These are phyloP conservation scores for Metschnikowia drakensbergensis DNA, from an alignment of 805 yeast genomes.

Conservation along the genomic window DNA sequence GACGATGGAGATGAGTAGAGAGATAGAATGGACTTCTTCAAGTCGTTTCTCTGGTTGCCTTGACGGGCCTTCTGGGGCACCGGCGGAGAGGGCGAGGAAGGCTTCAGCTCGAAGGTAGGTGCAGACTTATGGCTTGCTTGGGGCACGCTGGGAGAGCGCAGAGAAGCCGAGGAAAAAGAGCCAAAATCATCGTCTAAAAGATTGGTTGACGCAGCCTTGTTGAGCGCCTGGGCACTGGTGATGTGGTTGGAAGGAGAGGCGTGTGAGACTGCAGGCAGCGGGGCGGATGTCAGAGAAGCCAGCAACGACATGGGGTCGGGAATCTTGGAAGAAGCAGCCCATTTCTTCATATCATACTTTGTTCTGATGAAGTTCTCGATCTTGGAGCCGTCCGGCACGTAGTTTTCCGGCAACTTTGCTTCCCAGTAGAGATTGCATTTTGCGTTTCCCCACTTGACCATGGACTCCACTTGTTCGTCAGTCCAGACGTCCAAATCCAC, in stretches of 20 bases:
- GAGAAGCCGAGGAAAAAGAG: slow-evolving; percentile 30
- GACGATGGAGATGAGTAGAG: slow-evolving; percentile 64
- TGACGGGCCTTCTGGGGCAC: slow-evolving; percentile 11
- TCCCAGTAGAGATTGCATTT: slow-evolving; percentile 86
- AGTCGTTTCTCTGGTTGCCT: slow-evolving; percentile 39
- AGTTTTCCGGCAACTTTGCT: slow-evolving; percentile 60
- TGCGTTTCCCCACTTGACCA: slow-evolving; percentile 84
- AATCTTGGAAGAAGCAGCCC: slow-evolving; percentile 58
- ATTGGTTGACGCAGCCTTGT: background rate
- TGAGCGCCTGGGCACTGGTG: background rate
- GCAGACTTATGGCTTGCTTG: slow-evolving; percentile 7
- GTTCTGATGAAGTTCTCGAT: slow-evolving; percentile 88
- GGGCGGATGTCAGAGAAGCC: slow-evolving; percentile 2
- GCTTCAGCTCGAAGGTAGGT: slow-evolving; percentile 8
- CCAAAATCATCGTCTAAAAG: slow-evolving; percentile 42
- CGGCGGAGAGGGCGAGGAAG: slow-evolving; percentile 11
- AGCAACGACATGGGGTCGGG: slow-evolving; percentile 56
- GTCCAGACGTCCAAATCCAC: slow-evolving; percentile 97
- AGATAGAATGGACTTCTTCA: slow-evolving; percentile 88
- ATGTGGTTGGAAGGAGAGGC: background rate
- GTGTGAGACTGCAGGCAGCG: slow-evolving; percentile 1
- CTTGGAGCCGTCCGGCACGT: slow-evolving; percentile 79
- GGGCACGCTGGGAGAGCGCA: slow-evolving; percentile 8
- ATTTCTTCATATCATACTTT: slow-evolving; percentile 85
- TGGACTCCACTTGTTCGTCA: slow-evolving; percentile 78